Base-by-base conservation (phyloP, 257 asterid species). In the Thymus mandschuricus region DNA sequence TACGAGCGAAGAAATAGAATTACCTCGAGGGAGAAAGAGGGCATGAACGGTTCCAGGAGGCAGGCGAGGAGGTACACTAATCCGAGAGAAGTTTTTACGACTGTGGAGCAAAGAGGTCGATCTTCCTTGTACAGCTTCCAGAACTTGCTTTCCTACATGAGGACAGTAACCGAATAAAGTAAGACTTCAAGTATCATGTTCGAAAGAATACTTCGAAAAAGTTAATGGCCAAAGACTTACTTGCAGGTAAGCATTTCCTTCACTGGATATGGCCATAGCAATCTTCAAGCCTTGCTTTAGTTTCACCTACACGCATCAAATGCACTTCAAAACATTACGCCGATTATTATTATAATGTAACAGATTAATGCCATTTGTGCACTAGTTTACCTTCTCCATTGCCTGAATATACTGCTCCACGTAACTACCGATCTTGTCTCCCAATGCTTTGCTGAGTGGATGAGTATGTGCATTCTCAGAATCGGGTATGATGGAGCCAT, bases 111-210 rank as follows among this genome's bases (percentile, higher is more conserved):
- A 15, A 83, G 69, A 69, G 84, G 58, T 12, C 21, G 84, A 65
- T 89, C 96, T 84, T 88, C 94, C 79, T 86, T 92, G 90, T 86
- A 92, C 77, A 89, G 96, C 82, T 84, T 92, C 98, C 98, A 92
- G 76, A 89, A 89, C 75, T 86, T 87, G 74, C 83, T 88, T 75
- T 85, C 98, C 96, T 92, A 60, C 75, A 71, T 27, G 55, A 59
- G 7, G 29, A 73, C 50, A 35, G 7, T 41, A 41, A 40, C 21
- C 41, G 9, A 40, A 55, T 45, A 11, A 4, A 49, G 4, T 51
- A 46, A 29, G 73, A 33, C 45, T 27, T 30, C 52, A 48, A 50
- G 57, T 57, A 28, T 64, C 69, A 43, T 64, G 50, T 64, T 13
- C 28, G 4, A 65, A 66, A 66, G 33, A 46, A 45, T 28, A 10